Conservation (phyloP, 192 early-diverging fungal species). For the Funneliformis mosseae region DNA sequence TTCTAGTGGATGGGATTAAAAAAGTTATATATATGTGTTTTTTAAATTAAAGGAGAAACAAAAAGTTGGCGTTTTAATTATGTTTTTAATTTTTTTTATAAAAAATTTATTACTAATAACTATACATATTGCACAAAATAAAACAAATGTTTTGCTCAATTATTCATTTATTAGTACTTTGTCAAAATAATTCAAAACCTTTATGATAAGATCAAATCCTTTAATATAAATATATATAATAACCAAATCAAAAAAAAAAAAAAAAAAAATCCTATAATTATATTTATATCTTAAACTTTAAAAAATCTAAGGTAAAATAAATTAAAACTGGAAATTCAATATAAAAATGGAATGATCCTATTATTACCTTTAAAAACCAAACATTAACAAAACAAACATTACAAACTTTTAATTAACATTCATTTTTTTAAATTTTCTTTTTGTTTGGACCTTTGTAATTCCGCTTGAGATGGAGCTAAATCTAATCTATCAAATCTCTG, state of each 20-base stretch:
- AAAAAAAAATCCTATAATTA: not conserved
- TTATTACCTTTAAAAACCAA: not conserved
- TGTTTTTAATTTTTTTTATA: not conserved
- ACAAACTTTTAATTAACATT: not conserved
- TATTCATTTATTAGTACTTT: too few species aligned
- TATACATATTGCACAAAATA: not conserved
- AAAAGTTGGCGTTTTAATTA: too few species aligned
- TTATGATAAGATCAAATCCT: not conserved
- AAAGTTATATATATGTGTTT: not conserved
- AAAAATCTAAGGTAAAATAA: too few species aligned
- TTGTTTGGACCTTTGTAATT: conserved; percentile 26
- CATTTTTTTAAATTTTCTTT: conserved; percentile 1
- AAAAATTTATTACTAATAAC: not conserved
- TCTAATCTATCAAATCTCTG: conserved; percentile 58
- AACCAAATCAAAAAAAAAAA: not conserved
- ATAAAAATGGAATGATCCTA: too few species aligned
- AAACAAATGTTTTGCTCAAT: too few species aligned
- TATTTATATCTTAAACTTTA: too few species aligned
- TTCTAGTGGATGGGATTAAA: not conserved
- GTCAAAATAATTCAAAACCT: not conserved
- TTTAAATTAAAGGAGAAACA: too few species aligned
- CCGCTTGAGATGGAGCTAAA: conserved; percentile 49
- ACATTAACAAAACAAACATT: not conserved
- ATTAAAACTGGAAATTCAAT: too few species aligned
- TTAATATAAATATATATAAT: not conserved